Percentiles rank a stretch among this genome's conserved stretches.
Conservation (phyloP, 129 eudicot species). For the Lactuca saligna region DNA sequence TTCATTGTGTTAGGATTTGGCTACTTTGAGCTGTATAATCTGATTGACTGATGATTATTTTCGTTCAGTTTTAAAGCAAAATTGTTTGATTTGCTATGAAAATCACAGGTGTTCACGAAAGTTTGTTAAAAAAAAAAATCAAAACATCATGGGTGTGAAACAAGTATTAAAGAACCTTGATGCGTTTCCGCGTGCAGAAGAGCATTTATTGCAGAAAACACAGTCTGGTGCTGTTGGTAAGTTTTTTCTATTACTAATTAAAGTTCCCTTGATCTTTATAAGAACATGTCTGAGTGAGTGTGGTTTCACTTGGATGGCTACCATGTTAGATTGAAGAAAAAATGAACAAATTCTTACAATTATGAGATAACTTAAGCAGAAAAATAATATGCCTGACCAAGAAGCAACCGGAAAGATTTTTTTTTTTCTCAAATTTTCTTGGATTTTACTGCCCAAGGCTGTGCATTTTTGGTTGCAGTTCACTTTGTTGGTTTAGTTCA, state of each 20-base stretch:
- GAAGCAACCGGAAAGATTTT: not conserved
- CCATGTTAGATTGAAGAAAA: not conserved
- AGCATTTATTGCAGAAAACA: slow-evolving; percentile 86
- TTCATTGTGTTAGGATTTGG: slow-evolving; percentile 17
- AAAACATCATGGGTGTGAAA: slow-evolving; percentile 63
- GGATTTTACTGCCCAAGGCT: not conserved
- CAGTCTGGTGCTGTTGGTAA: slow-evolving; percentile 91
- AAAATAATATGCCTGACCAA: not conserved
- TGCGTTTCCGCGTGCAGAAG: slow-evolving; percentile 98
- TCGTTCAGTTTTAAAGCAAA: not conserved
- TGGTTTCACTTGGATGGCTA: not conserved
- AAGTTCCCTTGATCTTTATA: slow-evolving; percentile 3
- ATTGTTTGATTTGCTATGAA: not conserved
- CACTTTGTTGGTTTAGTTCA: too few relatives aligned
- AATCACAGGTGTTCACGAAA: slow-evolving; percentile 21
- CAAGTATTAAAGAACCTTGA: slow-evolving; percentile 78
- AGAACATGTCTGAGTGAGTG: slow-evolving; percentile 7
- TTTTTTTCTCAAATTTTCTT: not conserved
- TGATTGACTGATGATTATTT: slow-evolving; percentile 14
- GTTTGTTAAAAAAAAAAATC: not conserved
- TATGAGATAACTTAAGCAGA: not conserved
- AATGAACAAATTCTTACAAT: not conserved
- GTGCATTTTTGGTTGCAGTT: too few relatives aligned
- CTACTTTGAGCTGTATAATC: not conserved
- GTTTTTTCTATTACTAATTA: not conserved